phyloP scores from a whole-genome alignment of 148 eudicot species.

The Fagopyrum esculentum region DNA sequence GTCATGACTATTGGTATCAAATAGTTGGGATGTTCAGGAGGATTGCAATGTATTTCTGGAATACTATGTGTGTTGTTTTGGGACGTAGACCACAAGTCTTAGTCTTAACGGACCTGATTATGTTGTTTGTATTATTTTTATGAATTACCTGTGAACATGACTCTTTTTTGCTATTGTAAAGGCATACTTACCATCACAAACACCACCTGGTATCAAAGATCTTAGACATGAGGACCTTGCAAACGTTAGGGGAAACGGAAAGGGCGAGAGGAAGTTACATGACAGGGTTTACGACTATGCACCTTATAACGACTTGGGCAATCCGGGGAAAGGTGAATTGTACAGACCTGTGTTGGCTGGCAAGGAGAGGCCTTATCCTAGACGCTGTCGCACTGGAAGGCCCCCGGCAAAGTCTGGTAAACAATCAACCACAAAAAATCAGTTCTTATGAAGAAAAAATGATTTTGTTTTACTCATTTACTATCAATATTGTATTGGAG shows the following conservation, averaged over 20 bases:
- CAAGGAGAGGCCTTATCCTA: slow-evolving; percentile 77
- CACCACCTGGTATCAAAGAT: slow-evolving; percentile 84
- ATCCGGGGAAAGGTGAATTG: slow-evolving; percentile 52
- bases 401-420: slow-evolving; percentile 50
- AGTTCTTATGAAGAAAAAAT: not conserved
- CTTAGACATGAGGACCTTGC: slow-evolving; percentile 65
- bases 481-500: not conserved
- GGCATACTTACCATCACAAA: slow-evolving; percentile 80
- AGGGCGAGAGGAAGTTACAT: slow-evolving; percentile 63
- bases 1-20: no score
- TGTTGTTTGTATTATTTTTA: no score
- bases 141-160: no score
- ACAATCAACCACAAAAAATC: not conserved
- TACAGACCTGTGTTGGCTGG: slow-evolving; percentile 62
- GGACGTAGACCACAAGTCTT: no score
- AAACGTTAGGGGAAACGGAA: slow-evolving; percentile 62
- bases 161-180: slow-evolving; percentile 13
- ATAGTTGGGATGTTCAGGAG: no score
- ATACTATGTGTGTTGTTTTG: no score
- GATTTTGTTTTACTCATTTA: not conserved
- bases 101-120: no score
- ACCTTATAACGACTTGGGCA: slow-evolving; percentile 82
- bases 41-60: no score
- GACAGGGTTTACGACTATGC: slow-evolving; percentile 89
- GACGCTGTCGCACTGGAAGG: slow-evolving; percentile 93